phyloP scores from a whole-genome alignment of 2,329 filamentous ascomycete species.

The Fusarium ramigenum region DNA sequence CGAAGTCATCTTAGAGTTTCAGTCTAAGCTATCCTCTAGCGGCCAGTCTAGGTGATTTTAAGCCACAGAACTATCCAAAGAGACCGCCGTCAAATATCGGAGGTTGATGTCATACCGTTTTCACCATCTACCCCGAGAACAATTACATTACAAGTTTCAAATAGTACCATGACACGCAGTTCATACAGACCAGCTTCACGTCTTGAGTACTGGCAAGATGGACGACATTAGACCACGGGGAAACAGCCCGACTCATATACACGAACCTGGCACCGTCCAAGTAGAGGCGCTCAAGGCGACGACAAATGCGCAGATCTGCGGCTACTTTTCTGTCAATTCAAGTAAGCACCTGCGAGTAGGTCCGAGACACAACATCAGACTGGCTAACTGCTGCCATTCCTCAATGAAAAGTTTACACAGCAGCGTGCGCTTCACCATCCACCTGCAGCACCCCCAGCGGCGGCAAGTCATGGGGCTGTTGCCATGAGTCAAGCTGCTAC shows the following conservation, averaged over 20 bases:
- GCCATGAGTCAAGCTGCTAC: background rate
- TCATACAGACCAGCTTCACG: fast-evolving
- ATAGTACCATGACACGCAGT: fast-evolving
- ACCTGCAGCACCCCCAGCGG: background rate
- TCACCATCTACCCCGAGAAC: fast-evolving
- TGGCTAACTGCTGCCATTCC: background rate
- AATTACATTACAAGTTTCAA: fast-evolving
- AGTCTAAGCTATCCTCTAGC: background rate
- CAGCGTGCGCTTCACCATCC: background rate
- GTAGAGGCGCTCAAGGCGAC: background rate
- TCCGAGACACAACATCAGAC: fast-evolving
- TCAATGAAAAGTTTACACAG: background rate
- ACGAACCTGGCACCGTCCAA: fast-evolving
- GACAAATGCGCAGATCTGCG: background rate
- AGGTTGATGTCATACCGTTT: background rate
- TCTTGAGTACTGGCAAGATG: background rate
- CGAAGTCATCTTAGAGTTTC: fast-evolving
- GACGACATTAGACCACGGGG: fast-evolving
- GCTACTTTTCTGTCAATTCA: background rate
- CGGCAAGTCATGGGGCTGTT: background rate
- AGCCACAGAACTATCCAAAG: fast-evolving
- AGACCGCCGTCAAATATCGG: background rate
- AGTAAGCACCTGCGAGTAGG: background rate
- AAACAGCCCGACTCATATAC: background rate
- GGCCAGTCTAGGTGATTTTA: too few relatives aligned